Evolutionary conservation across 345 rosid species (phyloP), one percentile per base, ranked within the genome.

Genomic region (Gossypium turneri): DNA sequence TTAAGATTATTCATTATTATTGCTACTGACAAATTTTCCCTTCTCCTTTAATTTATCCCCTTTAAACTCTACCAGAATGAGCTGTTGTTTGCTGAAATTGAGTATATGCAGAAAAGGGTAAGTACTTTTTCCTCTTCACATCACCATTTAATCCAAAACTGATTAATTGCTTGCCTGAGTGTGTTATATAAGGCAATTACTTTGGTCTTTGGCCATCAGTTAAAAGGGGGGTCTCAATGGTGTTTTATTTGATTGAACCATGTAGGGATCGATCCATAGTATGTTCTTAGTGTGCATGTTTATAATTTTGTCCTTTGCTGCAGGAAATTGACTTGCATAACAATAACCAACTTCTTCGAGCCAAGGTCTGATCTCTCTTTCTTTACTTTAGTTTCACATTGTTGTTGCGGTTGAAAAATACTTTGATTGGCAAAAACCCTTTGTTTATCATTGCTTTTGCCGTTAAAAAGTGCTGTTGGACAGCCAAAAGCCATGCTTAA

Each of bases 241-340:
- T 34, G 41, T 34, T 5, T 34, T 34, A 34, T 34, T 34, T 1
- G 7, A 34, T 34, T 34, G 7, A 34, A 34, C 41, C 41, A 34
- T 34, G 41, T 34, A 34, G 41, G 7, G 41, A 4, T 5, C 41
- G 7, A 34, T 34, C 41, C 7, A 5, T 34, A 34, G 41, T 34
- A 34, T 34, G 41, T 34, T 34, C 41, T 34, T 5, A 34, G 41
- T 34, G 7, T 34, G 41, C 5, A 34, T 34, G 41, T 5, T 19
- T 43, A 41, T 45, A 72, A 57, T 44, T 24, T 27, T 12, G n/a
- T 62, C 5, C 57, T 44, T 20, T 10, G 2, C n/a, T 75, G 77
- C 84, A 93, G 99, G 99, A 95, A 85, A 83, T 89, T 72, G 99
- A 95, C 74, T 88, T 95, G 91, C 96, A 95, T 81, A 93, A 87